Percentiles rank a stretch among this genome's conserved stretches.
Evolutionary conservation across 805 yeast species (phyloP).

Genomic region (Starmerella geochares): DNA sequence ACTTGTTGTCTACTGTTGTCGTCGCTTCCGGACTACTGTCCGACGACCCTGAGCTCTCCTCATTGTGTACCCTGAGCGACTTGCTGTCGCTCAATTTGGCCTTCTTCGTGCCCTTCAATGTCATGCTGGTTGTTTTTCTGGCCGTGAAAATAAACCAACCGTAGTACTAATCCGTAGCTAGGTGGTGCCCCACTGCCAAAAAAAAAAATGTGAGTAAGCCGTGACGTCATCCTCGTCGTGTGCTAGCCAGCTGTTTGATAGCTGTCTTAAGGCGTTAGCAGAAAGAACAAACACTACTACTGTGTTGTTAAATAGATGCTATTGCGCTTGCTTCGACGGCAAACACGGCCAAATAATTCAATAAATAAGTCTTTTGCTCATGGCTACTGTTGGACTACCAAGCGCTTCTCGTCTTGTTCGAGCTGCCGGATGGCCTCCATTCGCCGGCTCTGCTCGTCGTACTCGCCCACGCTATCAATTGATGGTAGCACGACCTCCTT

Average conservation of each 20-base stretch:
- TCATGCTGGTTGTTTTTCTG: neutral
- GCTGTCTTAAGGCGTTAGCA: too few species aligned
- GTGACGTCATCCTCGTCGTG: too few species aligned
- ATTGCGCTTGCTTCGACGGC: too few species aligned
- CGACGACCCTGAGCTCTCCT: neutral
- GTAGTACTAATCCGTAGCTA: neutral
- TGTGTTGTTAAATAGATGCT: too few species aligned
- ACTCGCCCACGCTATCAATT: constrained; percentile 29
- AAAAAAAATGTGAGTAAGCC: neutral
- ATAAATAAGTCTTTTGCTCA: too few species aligned
- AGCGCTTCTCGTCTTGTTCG: constrained; percentile 15
- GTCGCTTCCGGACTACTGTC: neutral
- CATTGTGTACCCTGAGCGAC: neutral
- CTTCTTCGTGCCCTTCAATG: constrained; percentile 4
- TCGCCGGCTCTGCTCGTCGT: constrained; percentile 24
- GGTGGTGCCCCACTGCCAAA: neutral
- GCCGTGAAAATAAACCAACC: constrained; percentile 2
- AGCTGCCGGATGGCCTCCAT: constrained; percentile 24
- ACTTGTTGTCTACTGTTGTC: too few species aligned
- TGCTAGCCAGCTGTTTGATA: too few species aligned
- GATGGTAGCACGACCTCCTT: constrained; percentile 26
- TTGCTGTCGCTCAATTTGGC: constrained; percentile 8
- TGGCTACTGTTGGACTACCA: neutral
- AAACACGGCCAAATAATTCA: neutral
- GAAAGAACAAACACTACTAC: too few species aligned